Base-by-base conservation (phyloP, 148 eudicot species). In the Diospyros lotus region DNA sequence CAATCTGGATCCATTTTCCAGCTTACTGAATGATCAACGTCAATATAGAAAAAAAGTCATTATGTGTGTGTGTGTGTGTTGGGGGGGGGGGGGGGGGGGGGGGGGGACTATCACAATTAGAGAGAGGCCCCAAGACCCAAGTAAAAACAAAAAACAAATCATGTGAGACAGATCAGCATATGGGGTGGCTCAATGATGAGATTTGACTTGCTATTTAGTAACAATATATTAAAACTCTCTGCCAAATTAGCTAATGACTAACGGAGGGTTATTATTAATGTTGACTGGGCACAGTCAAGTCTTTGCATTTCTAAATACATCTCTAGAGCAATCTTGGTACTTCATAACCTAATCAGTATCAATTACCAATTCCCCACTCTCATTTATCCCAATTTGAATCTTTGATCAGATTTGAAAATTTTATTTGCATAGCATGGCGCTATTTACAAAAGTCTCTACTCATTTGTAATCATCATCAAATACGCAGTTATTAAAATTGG, bases 141-240 rank as follows among this genome's bases (percentile, higher is more conserved):
- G 66, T 9, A 66, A 50, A 44, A 18, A 65, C 28, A 42, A 51
- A n/a, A 54, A 41, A 68, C 14, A 12, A 48, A 69, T 48, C 58
- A 76, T 69, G 43, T 70, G 79, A 17, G 72, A 77, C 69, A 77
- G 75, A 69, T 76, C 68, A 68, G 41, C 69, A 58, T 10, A 38
- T n/a, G 64, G 11, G 53, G 62, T 11, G 9, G 48, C 46, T 28
- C 45, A 7, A n/a, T 59, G 64, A n/a, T 59, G 56, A 2, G 11
- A 12, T 53, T 53, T 53, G 56, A 53, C 56, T 53, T 53, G 9
- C 11, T 10, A n/a, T 3, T 63, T 63, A n/a, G 9, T 55, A 55
- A 11, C 12, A 55, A 55, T 55, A 58, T 14, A 48, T 58, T 3
- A 58, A 15, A 58, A 13, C n/a, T 3, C 41, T 28, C 28, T 5